Base-by-base conservation (phyloP, 768 basidiomycete genomes). In the Collybiopsis luxurians region DNA sequence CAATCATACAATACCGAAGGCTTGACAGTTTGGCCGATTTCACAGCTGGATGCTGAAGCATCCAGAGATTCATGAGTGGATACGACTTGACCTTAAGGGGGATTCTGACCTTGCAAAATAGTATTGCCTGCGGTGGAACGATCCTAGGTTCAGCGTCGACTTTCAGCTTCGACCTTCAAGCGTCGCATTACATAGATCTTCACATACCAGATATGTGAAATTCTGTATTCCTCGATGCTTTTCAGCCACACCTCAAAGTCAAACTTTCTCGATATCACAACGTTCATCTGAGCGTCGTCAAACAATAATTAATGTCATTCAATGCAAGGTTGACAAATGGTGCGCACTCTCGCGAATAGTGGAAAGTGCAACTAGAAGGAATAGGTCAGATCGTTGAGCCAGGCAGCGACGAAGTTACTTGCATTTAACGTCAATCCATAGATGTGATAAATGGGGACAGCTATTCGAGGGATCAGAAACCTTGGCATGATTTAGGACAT, bases 211-310 rank as follows among this genome's bases (percentile, higher is more conserved):
- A 87, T 64, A 59, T 86, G 79, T 0, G 80, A 82, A 31, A 86
- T 76, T 59, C 73, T 74, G 68, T 86, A 77, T 12, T 74, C 75
- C 44, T 73, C 67, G 43, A 89, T 78, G 57, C 80, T 85, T 58
- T 78, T 67, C 56, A 90, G 66, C 60, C 82, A 84, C 5, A 77
- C 72, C 21, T 67, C 60, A 58, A 87, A 85, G 62, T 71, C 82
- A 66, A 89, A 90, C 59, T 83, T 87, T 6, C 85, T 81, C 3
- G 87, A 67, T n/a, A 87, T 76, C 15, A 89, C 81, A 15, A 88
- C 59, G 0, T 82, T 75, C 19, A 79, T 66, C 81, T 85, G 57
- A 43, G 13, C 13, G 5, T 34, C 31, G n/a, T n/a, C 31, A 13
- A 6, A 43, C 24, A 43, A n/a, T 17, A 48, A 61, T 7, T 43